Evolutionary conservation across 2,329 filamentous ascomycete genomes (phyloP), one percentile per base, ranked within the genome.

Genomic region (Trichoderma sp.): DNA sequence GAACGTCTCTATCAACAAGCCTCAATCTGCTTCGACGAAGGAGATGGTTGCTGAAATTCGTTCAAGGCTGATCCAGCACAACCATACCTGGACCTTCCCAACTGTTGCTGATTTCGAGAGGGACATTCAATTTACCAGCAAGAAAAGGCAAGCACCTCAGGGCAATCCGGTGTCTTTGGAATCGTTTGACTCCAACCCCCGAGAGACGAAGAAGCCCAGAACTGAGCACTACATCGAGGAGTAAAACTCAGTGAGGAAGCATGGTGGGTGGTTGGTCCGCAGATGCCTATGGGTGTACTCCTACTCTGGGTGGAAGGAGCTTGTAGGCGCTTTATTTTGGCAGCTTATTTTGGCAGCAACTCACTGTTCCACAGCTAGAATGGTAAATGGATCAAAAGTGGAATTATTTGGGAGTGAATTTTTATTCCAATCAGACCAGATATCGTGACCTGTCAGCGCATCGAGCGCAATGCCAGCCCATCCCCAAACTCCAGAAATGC

Each of bases 401-500:
- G 14, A 32, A 18, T 30, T 34, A 36, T 43, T 71, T n/a, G 26
- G 47, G 26, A 26, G 71, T 58, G 57, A 72, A 30, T 58, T 72
- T 65, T 15, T 63, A 72, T 56, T 69, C 63, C 58, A 71, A 70
- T 53, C 67, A 67, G 68, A 60, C 34, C 24, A 58, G 36, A 30
- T 39, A 47, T 39, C 63, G 70, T 53, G 69, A 72, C 66, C 60
- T 51, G 30, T 24, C 32, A 36, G 72, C 70, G 73, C 67, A 63
- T 69, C 47, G 30, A 61, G 71, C 68, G 68, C 64, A 47, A 70
- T 73, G 57, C 60, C 68, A 53, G 51, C 64, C 66, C 58, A 60
- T 51, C 70, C 78, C 74, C 74, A 76, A 79, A 80, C 80, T 79
- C 79, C 76, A 75, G 73, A 74, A 74, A 78, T 78, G 76, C 73